Evolutionary conservation across 768 basidiomycete species (phyloP).

Genomic region (Chalciporus sphaerocephalus): DNA sequence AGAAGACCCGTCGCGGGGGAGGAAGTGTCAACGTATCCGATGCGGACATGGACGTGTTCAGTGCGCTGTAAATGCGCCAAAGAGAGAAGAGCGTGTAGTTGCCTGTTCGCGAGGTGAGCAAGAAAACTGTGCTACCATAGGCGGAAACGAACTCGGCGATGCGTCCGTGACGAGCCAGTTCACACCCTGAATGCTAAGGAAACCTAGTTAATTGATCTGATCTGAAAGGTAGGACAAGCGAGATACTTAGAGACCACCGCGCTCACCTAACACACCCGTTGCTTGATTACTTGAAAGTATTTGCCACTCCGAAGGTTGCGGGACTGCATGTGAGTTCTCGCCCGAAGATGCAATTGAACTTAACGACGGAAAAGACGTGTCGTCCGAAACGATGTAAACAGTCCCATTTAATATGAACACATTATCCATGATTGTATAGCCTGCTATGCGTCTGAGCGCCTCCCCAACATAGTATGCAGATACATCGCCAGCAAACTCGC

Average conservation of each 20-base stretch:
- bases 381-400: constrained; percentile 71
- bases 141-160: constrained; percentile 41
- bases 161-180: constrained; percentile 62
- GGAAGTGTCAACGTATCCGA: constrained; percentile 51
- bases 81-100: constrained; percentile 73
- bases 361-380: constrained; percentile 56
- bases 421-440: constrained; percentile 81
- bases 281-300: constrained; percentile 52
- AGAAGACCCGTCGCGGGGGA: constrained; percentile 69
- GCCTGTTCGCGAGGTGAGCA: constrained; percentile 32
- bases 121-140: background rate
- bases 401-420: constrained; percentile 70
- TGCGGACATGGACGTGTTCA: constrained; percentile 44
- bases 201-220: background rate
- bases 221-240: background rate
- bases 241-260: constrained; percentile 49
- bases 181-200: constrained; percentile 56
- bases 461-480: background rate
- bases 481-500: constrained; percentile 33
- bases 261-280: constrained; percentile 42
- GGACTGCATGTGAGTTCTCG: constrained; percentile 35
- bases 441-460: constrained; percentile 36
- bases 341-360: constrained; percentile 44
- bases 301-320: constrained; percentile 53
- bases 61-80: constrained; percentile 69